These are phyloP conservation scores for Solanum medicagineum DNA, from an alignment of 257 asterid species.

Conservation along the genomic window DNA sequence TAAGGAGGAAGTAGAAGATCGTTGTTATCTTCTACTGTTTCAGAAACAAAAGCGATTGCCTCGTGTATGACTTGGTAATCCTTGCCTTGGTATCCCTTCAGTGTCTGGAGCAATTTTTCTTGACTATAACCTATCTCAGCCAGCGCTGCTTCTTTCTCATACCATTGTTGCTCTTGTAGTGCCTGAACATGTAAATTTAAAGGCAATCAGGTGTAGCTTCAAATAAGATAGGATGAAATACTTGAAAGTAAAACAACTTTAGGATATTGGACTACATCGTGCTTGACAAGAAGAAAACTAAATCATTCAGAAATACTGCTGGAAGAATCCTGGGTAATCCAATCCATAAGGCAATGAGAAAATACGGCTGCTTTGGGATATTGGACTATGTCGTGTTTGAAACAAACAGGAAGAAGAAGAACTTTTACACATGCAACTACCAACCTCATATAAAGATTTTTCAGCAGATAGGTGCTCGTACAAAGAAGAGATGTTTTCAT, in stretches of 20 bases:
- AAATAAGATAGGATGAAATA: too few species aligned
- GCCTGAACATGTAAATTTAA: constrained; percentile 28
- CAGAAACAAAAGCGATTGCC: constrained; percentile 78
- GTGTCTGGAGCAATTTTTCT: constrained; percentile 61
- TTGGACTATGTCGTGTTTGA: neutral
- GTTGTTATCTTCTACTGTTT: constrained; percentile 53
- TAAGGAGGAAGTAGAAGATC: constrained; percentile 97
- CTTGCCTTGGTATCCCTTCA: constrained; percentile 80
- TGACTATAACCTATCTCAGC: constrained; percentile 70
- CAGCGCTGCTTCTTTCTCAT: constrained; percentile 72
- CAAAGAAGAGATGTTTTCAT: neutral
- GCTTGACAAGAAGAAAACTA: neutral
- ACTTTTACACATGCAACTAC: neutral
- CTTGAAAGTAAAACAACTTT: too few species aligned
- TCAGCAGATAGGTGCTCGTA: neutral
- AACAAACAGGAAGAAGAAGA: neutral
- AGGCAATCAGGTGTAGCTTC: neutral
- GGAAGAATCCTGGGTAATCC: neutral
- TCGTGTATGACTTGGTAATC: constrained; percentile 67
- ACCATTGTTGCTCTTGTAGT: constrained; percentile 79
- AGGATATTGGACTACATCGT: neutral
- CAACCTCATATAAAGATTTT: neutral
- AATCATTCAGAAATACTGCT: neutral
- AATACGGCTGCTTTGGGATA: neutral
- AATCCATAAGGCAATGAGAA: neutral